phyloP scores from a whole-genome alignment of 352 stramenopile species.

The Thalassiosira livingstoniorum region DNA sequence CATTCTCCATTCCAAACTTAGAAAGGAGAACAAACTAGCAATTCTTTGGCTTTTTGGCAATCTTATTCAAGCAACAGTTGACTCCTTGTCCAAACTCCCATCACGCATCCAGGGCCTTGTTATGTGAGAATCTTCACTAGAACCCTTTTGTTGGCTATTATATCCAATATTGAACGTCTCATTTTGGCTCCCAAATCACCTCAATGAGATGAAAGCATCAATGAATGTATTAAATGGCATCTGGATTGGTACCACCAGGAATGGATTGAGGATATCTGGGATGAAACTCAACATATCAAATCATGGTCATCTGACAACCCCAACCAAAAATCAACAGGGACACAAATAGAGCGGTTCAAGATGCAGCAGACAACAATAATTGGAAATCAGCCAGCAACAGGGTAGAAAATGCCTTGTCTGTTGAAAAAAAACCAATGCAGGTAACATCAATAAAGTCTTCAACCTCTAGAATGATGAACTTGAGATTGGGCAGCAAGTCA shows the following conservation, averaged over 20 bases:
- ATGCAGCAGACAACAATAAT: slow-evolving; percentile 10
- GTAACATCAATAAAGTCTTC: not conserved
- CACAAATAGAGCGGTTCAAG: not conserved
- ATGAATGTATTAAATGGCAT: not conserved
- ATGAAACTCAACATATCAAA: not conserved
- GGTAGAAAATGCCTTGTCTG: not conserved
- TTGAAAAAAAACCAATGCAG: not conserved
- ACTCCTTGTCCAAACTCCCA: not conserved
- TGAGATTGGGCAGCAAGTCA: too few species aligned
- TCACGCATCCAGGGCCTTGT: not conserved
- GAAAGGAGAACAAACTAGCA: not conserved
- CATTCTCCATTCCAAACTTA: not conserved
- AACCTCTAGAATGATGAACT: not conserved
- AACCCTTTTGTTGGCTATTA: not conserved
- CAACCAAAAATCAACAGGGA: not conserved
- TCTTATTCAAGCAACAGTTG: not conserved
- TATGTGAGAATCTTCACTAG: not conserved
- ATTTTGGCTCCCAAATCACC: not conserved
- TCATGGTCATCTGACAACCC: not conserved
- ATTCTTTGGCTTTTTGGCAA: not conserved
- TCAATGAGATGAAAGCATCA: not conserved
- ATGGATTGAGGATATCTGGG: not conserved
- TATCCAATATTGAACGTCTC: not conserved
- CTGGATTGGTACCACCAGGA: not conserved
- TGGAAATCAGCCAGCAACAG: not conserved